Evolutionary conservation across 108 stramenopile species (phyloP).

Genomic region (Cyclotella choctawhatcheeana): DNA sequence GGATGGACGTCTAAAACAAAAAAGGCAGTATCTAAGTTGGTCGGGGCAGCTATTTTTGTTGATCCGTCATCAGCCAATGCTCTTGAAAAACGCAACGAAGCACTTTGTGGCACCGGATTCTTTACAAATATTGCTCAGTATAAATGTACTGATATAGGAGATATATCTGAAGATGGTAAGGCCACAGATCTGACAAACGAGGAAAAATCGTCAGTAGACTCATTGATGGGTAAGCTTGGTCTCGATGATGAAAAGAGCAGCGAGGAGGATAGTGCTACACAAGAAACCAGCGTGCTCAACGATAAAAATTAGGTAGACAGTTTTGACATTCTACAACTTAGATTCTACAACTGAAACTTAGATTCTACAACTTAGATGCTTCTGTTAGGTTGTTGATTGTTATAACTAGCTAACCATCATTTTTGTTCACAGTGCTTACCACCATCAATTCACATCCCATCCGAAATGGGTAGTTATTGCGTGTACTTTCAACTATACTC

Average conservation of each 20-base stretch:
- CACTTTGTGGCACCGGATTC: conserved; percentile 75
- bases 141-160: conserved; percentile 77
- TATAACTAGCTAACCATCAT: not conserved
- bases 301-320: not conserved
- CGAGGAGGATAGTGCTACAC: not conserved
- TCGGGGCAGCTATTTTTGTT: not conserved
- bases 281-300: not conserved
- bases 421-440: not conserved
- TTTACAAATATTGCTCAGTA: conserved; percentile 71
- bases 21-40: not conserved
- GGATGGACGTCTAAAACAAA: not conserved
- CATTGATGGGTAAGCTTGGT: conserved; percentile 50
- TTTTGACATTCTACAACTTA: not conserved
- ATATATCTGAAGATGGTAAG: conserved; percentile 69
- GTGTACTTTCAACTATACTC: not conserved
- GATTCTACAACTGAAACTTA: not conserved
- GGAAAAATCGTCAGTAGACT: conserved; percentile 30
- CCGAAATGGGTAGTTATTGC: not conserved
- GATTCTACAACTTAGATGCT: not conserved
- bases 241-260: conserved; percentile 3
- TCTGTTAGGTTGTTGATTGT: not conserved
- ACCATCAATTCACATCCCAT: not conserved
- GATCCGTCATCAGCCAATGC: conserved; percentile 31
- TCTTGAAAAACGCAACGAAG: conserved; percentile 62
- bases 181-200: conserved; percentile 30